Evolutionary conservation across 768 basidiomycete genomes (phyloP).

Genomic region (Leccinum aurantiacum): DNA sequence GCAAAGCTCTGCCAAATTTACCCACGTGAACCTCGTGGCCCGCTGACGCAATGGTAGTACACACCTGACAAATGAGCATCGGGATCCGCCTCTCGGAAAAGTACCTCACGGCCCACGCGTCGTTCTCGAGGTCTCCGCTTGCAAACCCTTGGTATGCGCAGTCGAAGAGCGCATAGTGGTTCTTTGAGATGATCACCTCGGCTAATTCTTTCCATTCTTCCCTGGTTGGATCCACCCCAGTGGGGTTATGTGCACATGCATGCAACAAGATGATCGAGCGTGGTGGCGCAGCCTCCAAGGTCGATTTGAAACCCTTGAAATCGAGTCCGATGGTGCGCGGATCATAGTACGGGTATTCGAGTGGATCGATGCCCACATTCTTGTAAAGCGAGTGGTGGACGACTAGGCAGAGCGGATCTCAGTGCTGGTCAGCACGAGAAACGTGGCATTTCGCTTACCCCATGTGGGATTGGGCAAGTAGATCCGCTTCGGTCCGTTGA

Average conservation of each 20-base stretch:
- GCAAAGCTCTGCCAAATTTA: constrained; percentile 76
- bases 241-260: constrained; percentile 96
- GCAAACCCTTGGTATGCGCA: constrained; percentile 98
- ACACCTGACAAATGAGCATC: constrained; percentile 84
- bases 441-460: constrained; percentile 52
- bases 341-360: constrained; percentile 94
- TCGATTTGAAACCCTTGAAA: constrained; percentile 61
- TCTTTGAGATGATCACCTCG: constrained; percentile 64
- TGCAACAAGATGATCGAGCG: constrained; percentile 89
- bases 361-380: constrained; percentile 85
- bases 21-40: constrained; percentile 11
- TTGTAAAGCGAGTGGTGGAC: constrained; percentile 91
- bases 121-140: constrained; percentile 85
- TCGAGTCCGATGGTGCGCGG: constrained; percentile 87
- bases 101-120: constrained; percentile 88
- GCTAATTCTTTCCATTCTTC: constrained; percentile 86
- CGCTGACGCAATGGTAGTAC: not conserved
- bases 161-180: constrained; percentile 92
- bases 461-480: constrained; percentile 94
- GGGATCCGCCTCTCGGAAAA: constrained; percentile 77
- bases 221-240: constrained; percentile 88
- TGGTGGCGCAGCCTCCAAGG: constrained; percentile 62
- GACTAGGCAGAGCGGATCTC: constrained; percentile 39
- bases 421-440: constrained; percentile 3
- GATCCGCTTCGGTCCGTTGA: constrained; percentile 61